Evolutionary conservation across 208 protist genomes (phyloP).

Genomic region (Crithidia sp.): DNA sequence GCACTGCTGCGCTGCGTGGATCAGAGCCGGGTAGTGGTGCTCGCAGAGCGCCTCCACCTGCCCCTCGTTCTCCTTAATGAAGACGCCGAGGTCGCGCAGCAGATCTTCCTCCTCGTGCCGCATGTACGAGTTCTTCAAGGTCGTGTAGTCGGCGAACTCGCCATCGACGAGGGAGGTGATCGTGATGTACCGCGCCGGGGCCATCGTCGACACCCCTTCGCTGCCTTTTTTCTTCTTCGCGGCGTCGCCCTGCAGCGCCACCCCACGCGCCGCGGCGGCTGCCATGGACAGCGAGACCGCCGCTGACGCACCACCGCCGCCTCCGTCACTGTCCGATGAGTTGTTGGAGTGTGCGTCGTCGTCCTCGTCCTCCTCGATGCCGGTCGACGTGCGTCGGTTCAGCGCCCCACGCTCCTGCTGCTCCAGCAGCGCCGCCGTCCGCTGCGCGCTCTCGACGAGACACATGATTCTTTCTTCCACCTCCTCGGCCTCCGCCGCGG

Average conservation of each 20-base stretch:
- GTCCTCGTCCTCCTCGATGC: slow-evolving; percentile 19
- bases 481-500: slow-evolving; percentile 37
- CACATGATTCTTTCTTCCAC: slow-evolving; percentile 51
- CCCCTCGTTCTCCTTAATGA: slow-evolving; percentile 87
- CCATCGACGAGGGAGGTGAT: slow-evolving; percentile 87
- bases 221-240: slow-evolving; percentile 32
- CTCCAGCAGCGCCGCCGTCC: slow-evolving; percentile 51
- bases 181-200: slow-evolving; percentile 80
- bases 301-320: slow-evolving; percentile 7
- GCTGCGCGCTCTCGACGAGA: slow-evolving; percentile 55
- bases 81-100: slow-evolving; percentile 69
- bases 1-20: slow-evolving; percentile 87
- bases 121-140: slow-evolving; percentile 82
- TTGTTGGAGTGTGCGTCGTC: slow-evolving; percentile 34
- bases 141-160: slow-evolving; percentile 90
- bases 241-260: slow-evolving; percentile 21
- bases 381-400: slow-evolving; percentile 9
- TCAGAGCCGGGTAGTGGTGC: slow-evolving; percentile 88
- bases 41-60: slow-evolving; percentile 87
- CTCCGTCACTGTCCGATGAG: slow-evolving; percentile 48
- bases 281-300: slow-evolving; percentile 12
- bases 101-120: slow-evolving; percentile 80
- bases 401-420: slow-evolving; percentile 49
- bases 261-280: slow-evolving; percentile 22
- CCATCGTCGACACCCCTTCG: slow-evolving; percentile 42